Base-by-base conservation (phyloP, 148 eudicot species). In the Suaeda aralocaspica region DNA sequence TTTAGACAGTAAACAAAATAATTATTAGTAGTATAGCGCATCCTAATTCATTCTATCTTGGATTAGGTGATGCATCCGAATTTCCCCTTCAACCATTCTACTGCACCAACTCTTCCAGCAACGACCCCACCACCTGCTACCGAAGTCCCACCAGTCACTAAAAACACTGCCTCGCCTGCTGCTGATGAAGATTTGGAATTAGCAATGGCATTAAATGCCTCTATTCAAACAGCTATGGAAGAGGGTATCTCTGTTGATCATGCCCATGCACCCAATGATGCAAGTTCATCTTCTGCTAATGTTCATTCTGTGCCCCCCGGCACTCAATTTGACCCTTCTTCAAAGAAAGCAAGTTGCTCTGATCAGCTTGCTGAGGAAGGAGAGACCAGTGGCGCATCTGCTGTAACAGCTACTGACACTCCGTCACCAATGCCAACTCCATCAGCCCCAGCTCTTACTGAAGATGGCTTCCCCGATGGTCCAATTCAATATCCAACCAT, bases 181-280 rank as follows among this genome's bases (percentile, higher is more conserved):
- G 13, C 71, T 42, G 53, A 75, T 2, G 96, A 88, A 77, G 96
- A 89, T 65, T 9, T 72, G 30, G 89, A 86, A 69, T 64, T 89
- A 69, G 82, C 89, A n/a, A 84, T 84, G 87, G 95, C 96, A 60
- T 68, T 88, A 69, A 84, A 74, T 39, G 89, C 95, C 50, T 94
- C 98, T 28, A 70, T 87, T 68, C 91, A 91, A 62, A 75, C 95
- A 28, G 84, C 91, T 52, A 59, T 79, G 33, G 76, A 68, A 56
- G 76, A 78, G 70, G 80, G 83, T 41, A 74, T 81, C 59, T 77
- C 82, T 44, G 55, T 68, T 59, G 68, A 59, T 33, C 68, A 68
- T 59, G 62, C 58, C 63, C 66, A 41, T 24, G 66, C 58, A 16
- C 30, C 71, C 59, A 56, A 80, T 36, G 74, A 70, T 50, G 72